Evolutionary conservation across 2,329 filamentous ascomycete genomes (phyloP).

Genomic region (Sarocladium kiliense): DNA sequence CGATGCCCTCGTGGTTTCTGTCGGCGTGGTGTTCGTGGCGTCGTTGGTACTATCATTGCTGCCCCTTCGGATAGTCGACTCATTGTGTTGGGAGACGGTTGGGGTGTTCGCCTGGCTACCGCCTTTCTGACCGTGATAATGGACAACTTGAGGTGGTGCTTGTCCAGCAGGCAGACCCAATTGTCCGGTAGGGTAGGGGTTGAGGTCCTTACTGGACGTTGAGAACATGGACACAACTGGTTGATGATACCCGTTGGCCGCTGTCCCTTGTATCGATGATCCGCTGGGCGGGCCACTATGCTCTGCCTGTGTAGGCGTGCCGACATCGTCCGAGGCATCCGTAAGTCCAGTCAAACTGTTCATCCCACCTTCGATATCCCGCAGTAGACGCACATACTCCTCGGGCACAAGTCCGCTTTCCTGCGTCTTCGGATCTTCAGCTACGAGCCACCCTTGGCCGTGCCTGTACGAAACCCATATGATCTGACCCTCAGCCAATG

Average conservation of each 20-base stretch:
- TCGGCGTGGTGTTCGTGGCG: slow-evolving; percentile 22
- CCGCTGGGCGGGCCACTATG: slow-evolving; percentile 27
- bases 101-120: slow-evolving; percentile 59
- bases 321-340: slow-evolving; percentile 52
- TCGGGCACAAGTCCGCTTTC: slow-evolving; percentile 95
- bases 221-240: slow-evolving; percentile 65
- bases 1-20: not conserved
- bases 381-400: slow-evolving; percentile 87
- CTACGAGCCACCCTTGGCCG: slow-evolving; percentile 95
- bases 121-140: slow-evolving; percentile 63
- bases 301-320: slow-evolving; percentile 58
- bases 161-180: slow-evolving; percentile 58
- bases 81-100: slow-evolving; percentile 48
- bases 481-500: slow-evolving; percentile 87
- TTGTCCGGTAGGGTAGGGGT: slow-evolving; percentile 62
- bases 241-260: slow-evolving; percentile 61
- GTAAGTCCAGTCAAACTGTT: slow-evolving; percentile 60
- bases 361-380: slow-evolving; percentile 89
- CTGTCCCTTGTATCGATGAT: slow-evolving; percentile 22
- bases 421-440: slow-evolving; percentile 88
- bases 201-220: slow-evolving; percentile 64
- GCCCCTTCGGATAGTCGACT: slow-evolving; percentile 39
- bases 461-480: slow-evolving; percentile 96
- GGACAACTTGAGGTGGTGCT: slow-evolving; percentile 59
- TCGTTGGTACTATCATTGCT: slow-evolving; percentile 36